phyloP scores from a whole-genome alignment of 352 stramenopile species.

The Pythium phragmitis region DNA sequence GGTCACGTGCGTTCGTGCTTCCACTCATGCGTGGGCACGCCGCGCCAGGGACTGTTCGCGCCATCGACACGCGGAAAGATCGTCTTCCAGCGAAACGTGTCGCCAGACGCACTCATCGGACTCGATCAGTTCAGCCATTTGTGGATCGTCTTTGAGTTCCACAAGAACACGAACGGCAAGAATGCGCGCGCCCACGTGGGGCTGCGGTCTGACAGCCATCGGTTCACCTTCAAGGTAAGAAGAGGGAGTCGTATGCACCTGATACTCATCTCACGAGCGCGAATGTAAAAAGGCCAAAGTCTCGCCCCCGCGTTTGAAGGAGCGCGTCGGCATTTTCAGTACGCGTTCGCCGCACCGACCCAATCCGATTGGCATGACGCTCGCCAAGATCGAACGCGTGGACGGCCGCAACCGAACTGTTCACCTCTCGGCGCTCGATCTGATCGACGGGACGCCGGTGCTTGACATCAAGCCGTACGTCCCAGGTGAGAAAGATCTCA shows the following conservation, averaged over 20 bases:
- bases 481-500: constrained; percentile 35
- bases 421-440: constrained; percentile 86
- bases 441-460: constrained; percentile 96
- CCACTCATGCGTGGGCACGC: constrained; percentile 67
- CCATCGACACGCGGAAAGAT: constrained; percentile 69
- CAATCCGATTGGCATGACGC: constrained; percentile 94
- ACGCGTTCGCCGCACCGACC: constrained; percentile 96
- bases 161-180: constrained; percentile 89
- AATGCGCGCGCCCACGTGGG: constrained; percentile 62
- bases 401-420: constrained; percentile 58
- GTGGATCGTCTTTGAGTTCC: constrained; percentile 91
- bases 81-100: constrained; percentile 78
- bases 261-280: not conserved
- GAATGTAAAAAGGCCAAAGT: constrained; percentile 54
- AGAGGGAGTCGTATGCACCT: not conserved
- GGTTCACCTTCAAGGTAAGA: constrained; percentile 57
- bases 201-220: constrained; percentile 69
- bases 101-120: constrained; percentile 68
- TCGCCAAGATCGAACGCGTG: constrained; percentile 87
- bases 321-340: constrained; percentile 92
- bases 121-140: constrained; percentile 81
- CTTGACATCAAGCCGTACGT: constrained; percentile 99
- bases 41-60: constrained; percentile 80
- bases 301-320: constrained; percentile 62
- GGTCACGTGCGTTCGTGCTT: constrained; percentile 80